Conservation (phyloP, 129 eudicot genomes). For the Lactuca saligna region DNA sequence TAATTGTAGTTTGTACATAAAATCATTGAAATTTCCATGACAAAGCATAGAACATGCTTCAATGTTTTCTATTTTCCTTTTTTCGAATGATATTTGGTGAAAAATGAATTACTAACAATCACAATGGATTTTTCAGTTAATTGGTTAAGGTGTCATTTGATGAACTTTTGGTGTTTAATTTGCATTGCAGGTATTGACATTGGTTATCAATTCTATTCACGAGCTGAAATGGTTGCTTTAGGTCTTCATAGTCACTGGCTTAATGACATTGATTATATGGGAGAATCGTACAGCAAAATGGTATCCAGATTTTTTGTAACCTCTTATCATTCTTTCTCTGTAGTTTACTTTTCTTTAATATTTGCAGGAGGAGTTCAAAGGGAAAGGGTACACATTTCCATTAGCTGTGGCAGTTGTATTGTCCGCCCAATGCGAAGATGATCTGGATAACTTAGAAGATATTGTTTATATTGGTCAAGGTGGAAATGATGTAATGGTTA, state of each 20-base stretch:
- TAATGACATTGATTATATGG: conserved; percentile 48
- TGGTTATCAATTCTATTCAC: conserved; percentile 50
- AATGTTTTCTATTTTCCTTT: no score
- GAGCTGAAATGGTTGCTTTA: conserved; percentile 53
- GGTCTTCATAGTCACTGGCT: conserved; percentile 60
- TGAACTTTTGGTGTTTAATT: not conserved
- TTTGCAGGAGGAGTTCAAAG: conserved; percentile 34
- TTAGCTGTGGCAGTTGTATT: conserved; percentile 49
- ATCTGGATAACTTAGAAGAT: conserved; percentile 42
- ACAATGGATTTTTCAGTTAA: no score
- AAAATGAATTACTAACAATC: no score
- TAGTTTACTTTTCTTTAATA: not conserved
- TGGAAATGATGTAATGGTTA: conserved; percentile 38
- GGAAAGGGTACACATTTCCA: conserved; percentile 36
- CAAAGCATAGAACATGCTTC: no score
- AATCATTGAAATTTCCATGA: no score
- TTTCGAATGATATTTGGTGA: no score
- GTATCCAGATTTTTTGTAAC: not conserved
- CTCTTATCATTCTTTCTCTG: not conserved
- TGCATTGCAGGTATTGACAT: conserved; percentile 52
- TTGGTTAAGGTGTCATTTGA: not conserved
- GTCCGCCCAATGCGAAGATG: conserved; percentile 49
- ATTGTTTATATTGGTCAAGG: conserved; percentile 45
- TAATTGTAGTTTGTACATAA: no score
- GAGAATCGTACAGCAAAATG: conserved; percentile 12